Base-by-base conservation (phyloP, 176 grass and related monocot species). In the Poa pratensis region DNA sequence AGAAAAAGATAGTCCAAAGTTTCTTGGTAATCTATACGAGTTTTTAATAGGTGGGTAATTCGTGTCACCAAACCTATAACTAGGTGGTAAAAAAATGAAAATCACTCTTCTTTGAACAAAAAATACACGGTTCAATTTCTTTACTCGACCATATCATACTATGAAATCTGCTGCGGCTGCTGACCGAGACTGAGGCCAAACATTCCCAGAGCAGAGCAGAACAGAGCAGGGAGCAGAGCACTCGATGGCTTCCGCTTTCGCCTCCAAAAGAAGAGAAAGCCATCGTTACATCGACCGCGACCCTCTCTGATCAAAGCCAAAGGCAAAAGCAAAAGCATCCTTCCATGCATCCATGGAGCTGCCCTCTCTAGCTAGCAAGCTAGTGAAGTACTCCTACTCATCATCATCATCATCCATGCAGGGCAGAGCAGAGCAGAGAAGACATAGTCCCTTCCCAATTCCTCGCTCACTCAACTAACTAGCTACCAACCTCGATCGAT, bases 201-300 rank as follows among this genome's bases (percentile, higher is more conserved):
- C 52, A 58, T 77, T 22, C 75, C 69, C 69, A 72, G n/a, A 72
- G 68, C 51, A 53, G 40, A 45, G 40, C 18, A 69, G 9, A 66
- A 14, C 15, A 67, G 24, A 66, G 14, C 12, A 27, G 70, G 45
- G 45, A 51, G 7, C 45, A 52, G 72, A 75, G 73, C 73, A 75
- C 73, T 75, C 73, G 73, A 54, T 77, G 75, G 11, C 19, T 39
- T 78, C 4, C n/a, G n/a, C 69, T 83, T 61, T 61, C 63, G 15
- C 61, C 79, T 71, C 65, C 32, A 82, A 82, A 82, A 82, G 80
- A 82, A 53, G 80, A 82, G 80, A 82, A 82, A 82, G 80, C 65
- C 43, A 66, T 74, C 14, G 6, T 28, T 19, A 5, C 39, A 43
- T 43, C 32, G 26, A 43, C 20, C 50, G 34, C 37, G 53, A 60